phyloP scores from a whole-genome alignment of 768 basidiomycete species.

The Mrakia blollopis region DNA sequence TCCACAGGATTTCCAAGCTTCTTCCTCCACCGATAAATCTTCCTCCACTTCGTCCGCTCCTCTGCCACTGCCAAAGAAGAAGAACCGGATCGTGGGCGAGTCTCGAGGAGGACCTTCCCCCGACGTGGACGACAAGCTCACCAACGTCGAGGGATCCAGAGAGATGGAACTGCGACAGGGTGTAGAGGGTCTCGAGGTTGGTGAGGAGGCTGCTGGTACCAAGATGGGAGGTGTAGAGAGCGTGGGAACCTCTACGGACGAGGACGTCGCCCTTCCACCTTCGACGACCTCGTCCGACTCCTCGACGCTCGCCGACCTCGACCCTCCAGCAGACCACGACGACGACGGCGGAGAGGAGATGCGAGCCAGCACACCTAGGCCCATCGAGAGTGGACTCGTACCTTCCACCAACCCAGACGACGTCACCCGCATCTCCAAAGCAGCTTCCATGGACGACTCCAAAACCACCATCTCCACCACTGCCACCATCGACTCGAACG shows the following conservation, averaged over 20 bases:
- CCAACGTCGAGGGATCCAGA: background rate
- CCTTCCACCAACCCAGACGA: slow-evolving; percentile 8
- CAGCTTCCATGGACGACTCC: slow-evolving; percentile 5
- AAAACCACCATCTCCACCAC: slow-evolving; percentile 17
- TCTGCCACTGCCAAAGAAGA: slow-evolving; percentile 16
- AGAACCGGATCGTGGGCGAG: slow-evolving; percentile 17
- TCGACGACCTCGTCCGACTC: background rate
- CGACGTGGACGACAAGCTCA: background rate
- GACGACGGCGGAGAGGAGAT: background rate
- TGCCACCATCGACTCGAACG: slow-evolving; percentile 12
- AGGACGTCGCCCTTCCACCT: background rate
- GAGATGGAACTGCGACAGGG: slow-evolving; percentile 23
- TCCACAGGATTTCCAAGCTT: background rate
- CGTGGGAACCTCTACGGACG: background rate
- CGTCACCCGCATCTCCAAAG: background rate
- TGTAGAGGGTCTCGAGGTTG: slow-evolving; percentile 16
- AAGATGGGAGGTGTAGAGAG: slow-evolving; percentile 1
- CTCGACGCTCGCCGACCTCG: background rate
- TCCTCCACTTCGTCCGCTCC: background rate
- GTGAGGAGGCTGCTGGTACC: slow-evolving; percentile 2
- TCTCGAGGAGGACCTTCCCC: background rate
- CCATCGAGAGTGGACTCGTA: slow-evolving; percentile 11
- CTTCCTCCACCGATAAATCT: background rate
- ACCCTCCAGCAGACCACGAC: background rate
- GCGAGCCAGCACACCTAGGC: slow-evolving; percentile 3